A percentile compares a stretch with the other conserved stretches of the same genome.
These are phyloP conservation scores for Thermochaetoides thermophila DNA, from an alignment of 495 filamentous ascomycete genomes.

Conservation along the genomic window DNA sequence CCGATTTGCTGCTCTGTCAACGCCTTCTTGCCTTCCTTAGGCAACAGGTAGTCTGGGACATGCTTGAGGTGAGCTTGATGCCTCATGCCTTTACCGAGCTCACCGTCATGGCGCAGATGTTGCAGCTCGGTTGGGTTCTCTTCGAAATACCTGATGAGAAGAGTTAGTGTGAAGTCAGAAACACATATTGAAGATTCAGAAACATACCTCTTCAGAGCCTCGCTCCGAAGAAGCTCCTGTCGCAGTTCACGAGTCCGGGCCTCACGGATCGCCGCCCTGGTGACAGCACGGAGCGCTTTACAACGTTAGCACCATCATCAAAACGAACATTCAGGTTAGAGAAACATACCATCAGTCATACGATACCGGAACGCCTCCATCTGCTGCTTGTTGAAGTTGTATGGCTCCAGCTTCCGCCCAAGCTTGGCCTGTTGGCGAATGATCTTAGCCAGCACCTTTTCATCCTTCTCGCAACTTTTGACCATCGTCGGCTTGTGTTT, in stretches of 20 bases:
- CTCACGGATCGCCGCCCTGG: conserved; percentile 71
- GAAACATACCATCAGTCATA: conserved; percentile 59
- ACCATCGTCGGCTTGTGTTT: conserved; percentile 82
- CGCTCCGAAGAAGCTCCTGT: conserved; percentile 78
- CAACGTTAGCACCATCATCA: no score
- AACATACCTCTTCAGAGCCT: conserved; percentile 62
- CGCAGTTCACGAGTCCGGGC: conserved; percentile 75
- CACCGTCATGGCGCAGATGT: conserved; percentile 80
- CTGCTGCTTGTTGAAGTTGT: conserved; percentile 86
- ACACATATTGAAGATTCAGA: not conserved
- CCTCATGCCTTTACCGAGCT: conserved; percentile 54
- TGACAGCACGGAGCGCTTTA: conserved; percentile 51
- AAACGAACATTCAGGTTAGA: not conserved
- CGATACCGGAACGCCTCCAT: conserved; percentile 90
- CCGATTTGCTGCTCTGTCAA: conserved; percentile 46
- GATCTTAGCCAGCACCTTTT: conserved; percentile 63
- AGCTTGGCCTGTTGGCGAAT: conserved; percentile 53
- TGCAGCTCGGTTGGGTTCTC: conserved; percentile 84
- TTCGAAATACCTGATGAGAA: conserved; percentile 55
- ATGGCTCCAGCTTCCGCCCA: conserved; percentile 68
- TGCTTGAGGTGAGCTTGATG: conserved; percentile 85
- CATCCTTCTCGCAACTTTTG: conserved; percentile 61
- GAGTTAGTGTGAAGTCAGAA: not conserved
- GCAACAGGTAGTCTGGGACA: conserved; percentile 88
- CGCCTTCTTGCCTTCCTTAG: conserved; percentile 56